Evolutionary conservation across 176 grass and related monocot genomes (phyloP), one percentile per base, ranked within the genome.

Genomic region (Avena atlantica): DNA sequence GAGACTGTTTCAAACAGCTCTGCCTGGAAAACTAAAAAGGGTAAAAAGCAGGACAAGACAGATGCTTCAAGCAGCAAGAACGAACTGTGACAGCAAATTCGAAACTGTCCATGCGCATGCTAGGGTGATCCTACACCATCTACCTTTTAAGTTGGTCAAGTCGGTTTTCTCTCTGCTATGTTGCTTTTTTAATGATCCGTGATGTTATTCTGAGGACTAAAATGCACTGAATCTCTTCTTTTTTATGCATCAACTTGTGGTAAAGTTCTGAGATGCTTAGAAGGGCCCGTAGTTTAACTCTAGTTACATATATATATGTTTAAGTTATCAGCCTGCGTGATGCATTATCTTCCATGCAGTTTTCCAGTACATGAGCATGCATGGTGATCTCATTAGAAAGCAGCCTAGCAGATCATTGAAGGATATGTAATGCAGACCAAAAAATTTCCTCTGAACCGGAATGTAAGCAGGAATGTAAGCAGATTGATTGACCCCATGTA

Each of bases 1-100:
- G 92, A 93, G 8, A 96, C 92, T 56, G 81, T 96, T 89, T 89
- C 92, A 15, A n/a, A 79, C 62, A 89, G 89, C 36, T 78, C 91
- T 14, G 80, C 80, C 60, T 86, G 86, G 81, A 90, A 83, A 71
- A 29, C 53, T 80, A 83, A 80, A 42, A 95, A 89, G 88, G 82
- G 83, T 27, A 96, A 88, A 84, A 89, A 82, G 70, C 81, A 81
- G 85, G 85, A 66, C 17, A 91, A 74, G 81, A 52, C 61, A 81
- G 52, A 81, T 34, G 20, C 71, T 51, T 74, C 23, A 75, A 12
- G 88, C 53, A 79, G 60, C 27, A 53, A 87, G 29, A 84, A 84
- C 37, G 79, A 36, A 68, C 23, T 34, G 31, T 34, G 31, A 34
- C 31, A 34, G 31, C 31, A 34, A 34, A 34, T 34, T 34, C 31